Evolutionary conservation across 2,329 filamentous ascomycete species (phyloP).

Genomic region (Fusarium sp.): DNA sequence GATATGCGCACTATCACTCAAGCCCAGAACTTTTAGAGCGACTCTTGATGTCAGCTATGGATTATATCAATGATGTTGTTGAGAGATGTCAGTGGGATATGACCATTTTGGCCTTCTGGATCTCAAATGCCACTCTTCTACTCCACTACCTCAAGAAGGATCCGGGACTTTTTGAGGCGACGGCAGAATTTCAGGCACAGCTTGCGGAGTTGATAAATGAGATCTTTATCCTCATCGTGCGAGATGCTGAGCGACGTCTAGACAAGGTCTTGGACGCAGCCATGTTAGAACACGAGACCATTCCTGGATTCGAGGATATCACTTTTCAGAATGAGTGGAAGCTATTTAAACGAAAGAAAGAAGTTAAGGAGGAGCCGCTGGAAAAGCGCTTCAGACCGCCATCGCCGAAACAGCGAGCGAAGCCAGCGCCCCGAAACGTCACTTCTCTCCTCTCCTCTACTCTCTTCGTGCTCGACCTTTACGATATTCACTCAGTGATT

Average conservation of each 20-base stretch:
- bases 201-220: constrained; percentile 96
- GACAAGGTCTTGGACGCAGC: constrained; percentile 94
- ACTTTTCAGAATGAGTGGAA: constrained; percentile 99
- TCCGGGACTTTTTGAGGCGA: constrained; percentile 81
- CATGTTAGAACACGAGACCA: constrained; percentile 98
- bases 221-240: constrained; percentile 97
- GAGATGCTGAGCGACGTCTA: constrained; percentile 93
- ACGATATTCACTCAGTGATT: constrained; percentile 98
- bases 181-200: constrained; percentile 90
- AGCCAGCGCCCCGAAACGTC: constrained; percentile 93
- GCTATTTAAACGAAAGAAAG: constrained; percentile 90
- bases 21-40: constrained; percentile 85
- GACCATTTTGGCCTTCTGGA: constrained; percentile 99
- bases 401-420: constrained; percentile 91
- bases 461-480: constrained; percentile 96
- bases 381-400: constrained; percentile 94
- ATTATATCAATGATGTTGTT: constrained; percentile 97
- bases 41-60: constrained; percentile 87
- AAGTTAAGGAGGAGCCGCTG: constrained; percentile 88
- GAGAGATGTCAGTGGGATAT: constrained; percentile 98
- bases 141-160: constrained; percentile 98
- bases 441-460: constrained; percentile 96
- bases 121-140: constrained; percentile 95
- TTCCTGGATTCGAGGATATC: constrained; percentile 96
- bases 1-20: constrained; percentile 97